Percentiles rank a stretch among this genome's conserved stretches.
phyloP scores from a whole-genome alignment of 148 eudicot genomes.

The Bassia scoparia region DNA sequence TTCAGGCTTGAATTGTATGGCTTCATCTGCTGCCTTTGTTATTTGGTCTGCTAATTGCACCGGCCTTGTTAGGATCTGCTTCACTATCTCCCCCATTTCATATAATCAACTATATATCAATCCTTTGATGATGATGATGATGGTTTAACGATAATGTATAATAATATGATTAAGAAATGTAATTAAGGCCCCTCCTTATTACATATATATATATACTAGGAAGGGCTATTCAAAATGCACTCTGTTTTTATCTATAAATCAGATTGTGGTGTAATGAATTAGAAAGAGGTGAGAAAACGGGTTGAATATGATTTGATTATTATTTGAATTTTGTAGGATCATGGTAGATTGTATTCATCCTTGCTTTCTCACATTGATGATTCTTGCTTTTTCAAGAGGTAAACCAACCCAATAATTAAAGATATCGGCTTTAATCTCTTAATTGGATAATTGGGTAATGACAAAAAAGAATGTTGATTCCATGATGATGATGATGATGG shows the following conservation, averaged over 20 bases:
- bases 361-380: too few relatives aligned
- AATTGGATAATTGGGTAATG: background rate
- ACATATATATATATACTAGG: slow-evolving; percentile 3
- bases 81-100: slow-evolving; percentile 45
- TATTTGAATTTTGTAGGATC: slow-evolving; percentile 5
- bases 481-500: slow-evolving; percentile 1
- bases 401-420: background rate
- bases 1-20: slow-evolving; percentile 46
- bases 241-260: background rate
- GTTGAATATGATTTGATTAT: background rate
- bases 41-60: slow-evolving; percentile 76
- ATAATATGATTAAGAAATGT: background rate
- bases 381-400: too few relatives aligned
- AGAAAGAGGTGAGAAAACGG: background rate
- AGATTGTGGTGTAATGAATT: background rate
- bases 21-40: slow-evolving; percentile 50
- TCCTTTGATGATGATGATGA: too few relatives aligned
- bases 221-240: slow-evolving; percentile 9
- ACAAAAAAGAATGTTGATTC: background rate
- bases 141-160: too few relatives aligned
- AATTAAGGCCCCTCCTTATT: background rate
- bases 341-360: slow-evolving; percentile 11
- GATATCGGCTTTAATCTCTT: background rate
- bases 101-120: too few relatives aligned
- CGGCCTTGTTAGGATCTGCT: slow-evolving; percentile 63